Base-by-base conservation (phyloP, 2,329 filamentous ascomycete species). In the Beauveria sp. region DNA sequence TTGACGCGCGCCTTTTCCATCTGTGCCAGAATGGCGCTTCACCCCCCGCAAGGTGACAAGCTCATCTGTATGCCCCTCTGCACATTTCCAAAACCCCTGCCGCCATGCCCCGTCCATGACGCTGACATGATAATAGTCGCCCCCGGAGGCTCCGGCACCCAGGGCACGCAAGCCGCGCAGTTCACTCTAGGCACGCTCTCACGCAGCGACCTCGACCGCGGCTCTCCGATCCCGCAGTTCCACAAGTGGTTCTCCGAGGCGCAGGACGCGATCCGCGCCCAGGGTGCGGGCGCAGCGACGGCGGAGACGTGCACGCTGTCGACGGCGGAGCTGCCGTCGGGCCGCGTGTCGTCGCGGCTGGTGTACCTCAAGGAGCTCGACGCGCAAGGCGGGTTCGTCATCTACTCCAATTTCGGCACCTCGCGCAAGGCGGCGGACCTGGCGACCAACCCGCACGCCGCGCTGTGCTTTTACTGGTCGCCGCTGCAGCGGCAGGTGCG, bases 331-430 rank as follows among this genome's bases (percentile, higher is more conserved):
- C 82, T 97, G 5, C 93, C 93, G 2, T 89, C 86, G 0, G 94
- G 94, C 63, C 87, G 89, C 52, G 89, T 97, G 22, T 91, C 86
- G 52, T 87, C 90, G 3, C 90, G 94, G 62, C 83, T 91, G 67
- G 91, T 99, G 43, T 99, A 97, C 76, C 82, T 99, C 66, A 99
- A 99, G 76, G 94, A 97, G 79, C 85, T 97, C 26, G 92, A 97
- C 73, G 75, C 41, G 12, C 48, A 41, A 22, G 92, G 92, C n/a
- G 92, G 92, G 18, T 99, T 96, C 75, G 91, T 97, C 48, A 81
- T 99, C 54, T 99, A 97, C 80, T 89, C 85, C 70, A 99, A 99
- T 75, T 93, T 92, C 78, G 92, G 85, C 63, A 94, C 90, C 0
- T 90, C 86, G 62, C 77, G 81, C 68, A 85, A 88, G 77, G 84